Base-by-base conservation (phyloP, 2,329 filamentous ascomycete genomes). In the Plenodomus tracheiphilus region DNA sequence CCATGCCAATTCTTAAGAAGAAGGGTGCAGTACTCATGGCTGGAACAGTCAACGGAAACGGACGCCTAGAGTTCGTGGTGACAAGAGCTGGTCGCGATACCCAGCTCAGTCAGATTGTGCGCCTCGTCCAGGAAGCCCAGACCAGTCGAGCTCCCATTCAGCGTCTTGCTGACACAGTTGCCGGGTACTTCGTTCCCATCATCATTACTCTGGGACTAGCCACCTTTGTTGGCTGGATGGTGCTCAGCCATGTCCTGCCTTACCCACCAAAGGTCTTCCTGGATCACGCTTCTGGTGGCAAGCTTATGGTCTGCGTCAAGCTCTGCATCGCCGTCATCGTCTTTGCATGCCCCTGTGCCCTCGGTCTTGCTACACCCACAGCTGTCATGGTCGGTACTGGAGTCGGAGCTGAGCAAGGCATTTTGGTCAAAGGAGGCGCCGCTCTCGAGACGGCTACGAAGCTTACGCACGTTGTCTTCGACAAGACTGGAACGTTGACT, bases 381-480 rank as follows among this genome's bases (percentile, higher is more conserved):
- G 94, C 94, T 2, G 92, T 99, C 69, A 97, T 99, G 94, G 94
- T 99, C 22, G 94, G 94, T 37, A 97, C 94, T n/a, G 94, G 94
- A 50, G 86, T 97, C 25, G 94, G 94, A 42, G 94, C 94, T 2
- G 89, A 97, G 73, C 88, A 96, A 61, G 94, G 94, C 19, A 99
- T 99, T 61, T 79, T 99, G n/a, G 91, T 97, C 71, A 99, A 99
- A 75, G 93, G 94, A 46, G 94, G 94, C 47, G 92, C 90, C 35
- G 91, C 92, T 22, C 79, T 99, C 3, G 93, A 99, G 76, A 91
- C 85, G 4, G 89, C 91, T 0, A 97, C 91, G 8, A 93, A 91
- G 71, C 83, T 97, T 58, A 95, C 87, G 1, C 88, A 96, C 61
- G 83, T 97, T 17, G 88, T 97, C 15, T 83, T 97, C 18, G 93